Percentiles rank a stretch among this genome's conserved stretches.
These are phyloP conservation scores for Pneumocystis canis DNA, from an alignment of 1,139 yeast genomes.

Conservation along the genomic window DNA sequence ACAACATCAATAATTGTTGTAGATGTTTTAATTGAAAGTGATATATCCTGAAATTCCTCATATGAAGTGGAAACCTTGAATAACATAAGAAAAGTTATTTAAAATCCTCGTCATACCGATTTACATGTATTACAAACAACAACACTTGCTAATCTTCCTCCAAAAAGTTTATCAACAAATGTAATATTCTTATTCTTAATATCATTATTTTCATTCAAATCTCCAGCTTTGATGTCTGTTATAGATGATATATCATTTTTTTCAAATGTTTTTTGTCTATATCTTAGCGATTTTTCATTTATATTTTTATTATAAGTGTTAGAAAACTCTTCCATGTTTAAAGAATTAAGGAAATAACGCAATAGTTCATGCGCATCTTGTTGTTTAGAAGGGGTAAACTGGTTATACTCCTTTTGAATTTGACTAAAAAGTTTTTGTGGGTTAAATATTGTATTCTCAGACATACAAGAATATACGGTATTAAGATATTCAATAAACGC, in stretches of 20 bases:
- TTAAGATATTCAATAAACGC: constrained; percentile 9
- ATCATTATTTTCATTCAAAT: neutral
- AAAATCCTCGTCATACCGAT: neutral
- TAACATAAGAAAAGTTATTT: neutral
- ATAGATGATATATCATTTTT: neutral
- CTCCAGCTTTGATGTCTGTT: neutral
- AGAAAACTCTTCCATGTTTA: constrained; percentile 2
- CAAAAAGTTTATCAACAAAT: constrained; percentile 8
- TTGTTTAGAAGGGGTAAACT: constrained; percentile 9
- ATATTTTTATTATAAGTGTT: constrained; percentile 3
- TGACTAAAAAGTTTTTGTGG: constrained; percentile 9
- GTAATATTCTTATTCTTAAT: neutral
- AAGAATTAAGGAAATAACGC: constrained; percentile 9
- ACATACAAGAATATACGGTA: constrained; percentile 6
- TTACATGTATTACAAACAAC: constrained; percentile 13
- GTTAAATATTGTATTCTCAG: constrained; percentile 6
- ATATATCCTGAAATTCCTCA: constrained; percentile 12
- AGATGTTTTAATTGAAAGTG: constrained; percentile 9
- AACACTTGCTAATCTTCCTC: constrained; percentile 13
- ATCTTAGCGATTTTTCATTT: constrained; percentile 4
- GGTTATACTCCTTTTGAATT: constrained; percentile 7
- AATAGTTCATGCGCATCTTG: constrained; percentile 14
- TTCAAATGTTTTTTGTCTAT: constrained; percentile 2
- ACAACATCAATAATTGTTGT: neutral
- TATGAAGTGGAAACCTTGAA: constrained; percentile 7